Percentiles rank a stretch among this genome's conserved stretches.
These are phyloP conservation scores for Aspergillus sp. DNA, from an alignment of 2,329 filamentous ascomycete genomes.

Conservation along the genomic window DNA sequence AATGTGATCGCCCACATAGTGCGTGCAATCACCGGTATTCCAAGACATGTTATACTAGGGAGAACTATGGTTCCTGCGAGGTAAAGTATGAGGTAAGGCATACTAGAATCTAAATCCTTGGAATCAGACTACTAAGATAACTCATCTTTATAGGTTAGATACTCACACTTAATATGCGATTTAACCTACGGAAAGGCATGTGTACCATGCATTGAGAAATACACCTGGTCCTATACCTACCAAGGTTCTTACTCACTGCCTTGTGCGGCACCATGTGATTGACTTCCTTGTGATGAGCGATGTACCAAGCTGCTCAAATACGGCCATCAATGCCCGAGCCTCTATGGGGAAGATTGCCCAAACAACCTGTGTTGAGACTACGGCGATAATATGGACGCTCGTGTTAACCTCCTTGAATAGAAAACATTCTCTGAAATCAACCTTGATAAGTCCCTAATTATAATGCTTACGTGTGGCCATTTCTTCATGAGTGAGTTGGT, in stretches of 20 bases:
- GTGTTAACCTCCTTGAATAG: constrained; percentile 15
- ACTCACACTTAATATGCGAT: constrained; percentile 11
- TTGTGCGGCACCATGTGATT: constrained; percentile 24
- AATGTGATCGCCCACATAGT: neutral
- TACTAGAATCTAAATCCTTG: neutral
- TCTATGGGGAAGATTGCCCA: constrained; percentile 26
- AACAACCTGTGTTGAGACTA: constrained; percentile 15
- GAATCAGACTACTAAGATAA: neutral
- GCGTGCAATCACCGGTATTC: neutral
- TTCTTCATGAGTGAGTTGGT: constrained; percentile 21
- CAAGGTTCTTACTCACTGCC: constrained; percentile 20
- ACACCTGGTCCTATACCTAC: constrained; percentile 20
- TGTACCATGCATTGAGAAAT: constrained; percentile 21
- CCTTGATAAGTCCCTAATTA: constrained; percentile 14
- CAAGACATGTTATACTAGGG: neutral
- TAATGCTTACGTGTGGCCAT: constrained; percentile 23
- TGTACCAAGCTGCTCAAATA: constrained; percentile 21
- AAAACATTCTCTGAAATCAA: constrained; percentile 19
- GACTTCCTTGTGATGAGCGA: constrained; percentile 20
- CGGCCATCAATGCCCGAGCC: constrained; percentile 23
- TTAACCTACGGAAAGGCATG: constrained; percentile 19
- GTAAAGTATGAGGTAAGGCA: neutral
- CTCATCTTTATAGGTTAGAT: neutral
- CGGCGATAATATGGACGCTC: constrained; percentile 2
- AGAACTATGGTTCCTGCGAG: neutral